phyloP scores from a whole-genome alignment of 345 rosid species.

The Durio zibethinus region DNA sequence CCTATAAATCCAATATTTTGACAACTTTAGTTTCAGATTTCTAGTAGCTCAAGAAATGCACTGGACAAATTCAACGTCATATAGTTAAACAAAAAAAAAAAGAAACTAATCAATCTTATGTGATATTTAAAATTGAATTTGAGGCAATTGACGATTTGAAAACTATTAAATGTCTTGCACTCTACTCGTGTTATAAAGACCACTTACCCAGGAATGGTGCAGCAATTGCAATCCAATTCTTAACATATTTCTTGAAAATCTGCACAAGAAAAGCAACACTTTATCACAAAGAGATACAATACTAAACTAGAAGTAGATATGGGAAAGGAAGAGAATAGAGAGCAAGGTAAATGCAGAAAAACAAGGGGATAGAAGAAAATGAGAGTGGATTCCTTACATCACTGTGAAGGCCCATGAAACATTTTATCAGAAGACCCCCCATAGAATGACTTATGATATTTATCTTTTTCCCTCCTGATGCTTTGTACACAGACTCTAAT shows the following conservation, averaged over 20 bases:
- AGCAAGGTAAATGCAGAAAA: not conserved
- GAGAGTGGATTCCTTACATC: slow-evolving; percentile 46
- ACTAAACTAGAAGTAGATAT: not conserved
- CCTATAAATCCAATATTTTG: not conserved
- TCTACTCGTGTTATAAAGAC: not conserved
- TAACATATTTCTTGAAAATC: slow-evolving; percentile 86
- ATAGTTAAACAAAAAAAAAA: not conserved
- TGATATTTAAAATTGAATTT: not conserved
- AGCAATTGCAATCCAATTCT: slow-evolving; percentile 95
- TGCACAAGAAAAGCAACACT: slow-evolving; percentile 21
- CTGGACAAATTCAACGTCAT: not conserved
- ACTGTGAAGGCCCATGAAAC: slow-evolving; percentile 77
- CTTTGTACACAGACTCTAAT: slow-evolving; percentile 63
- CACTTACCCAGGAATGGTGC: slow-evolving; percentile 81
- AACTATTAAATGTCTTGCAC: not conserved
- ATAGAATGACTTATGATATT: slow-evolving; percentile 86
- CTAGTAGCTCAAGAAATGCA: not conserved
- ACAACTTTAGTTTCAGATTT: not conserved
- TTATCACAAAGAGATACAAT: not conserved
- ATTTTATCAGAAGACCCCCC: slow-evolving; percentile 93
- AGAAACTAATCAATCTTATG: not conserved
- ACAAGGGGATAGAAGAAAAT: not conserved
- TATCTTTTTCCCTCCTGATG: slow-evolving; percentile 88
- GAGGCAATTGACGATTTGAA: not conserved
- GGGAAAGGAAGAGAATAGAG: not conserved